Conservation (phyloP, 2,329 filamentous ascomycete species). For the Eurotiales sp. region DNA sequence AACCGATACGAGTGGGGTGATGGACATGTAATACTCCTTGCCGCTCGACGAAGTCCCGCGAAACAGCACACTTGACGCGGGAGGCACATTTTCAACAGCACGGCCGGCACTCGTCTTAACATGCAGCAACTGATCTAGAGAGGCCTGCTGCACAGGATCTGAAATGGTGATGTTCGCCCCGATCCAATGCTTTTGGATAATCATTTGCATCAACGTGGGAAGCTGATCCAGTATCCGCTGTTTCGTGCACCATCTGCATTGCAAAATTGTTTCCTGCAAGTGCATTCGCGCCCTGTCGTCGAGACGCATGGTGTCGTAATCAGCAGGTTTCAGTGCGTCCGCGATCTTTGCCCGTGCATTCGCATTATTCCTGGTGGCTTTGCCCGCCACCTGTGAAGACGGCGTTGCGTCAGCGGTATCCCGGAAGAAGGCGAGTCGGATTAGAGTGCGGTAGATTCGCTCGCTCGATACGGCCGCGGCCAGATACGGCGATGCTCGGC, state of each 20-base stretch:
- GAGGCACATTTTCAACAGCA: not conserved
- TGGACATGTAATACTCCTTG: constrained; percentile 19
- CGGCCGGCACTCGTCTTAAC: not conserved
- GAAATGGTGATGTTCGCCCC: constrained; percentile 22
- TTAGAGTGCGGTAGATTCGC: constrained; percentile 38
- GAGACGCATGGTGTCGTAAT: constrained; percentile 26
- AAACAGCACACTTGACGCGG: constrained; percentile 16
- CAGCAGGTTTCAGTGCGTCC: constrained; percentile 28
- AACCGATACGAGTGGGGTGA: constrained; percentile 20
- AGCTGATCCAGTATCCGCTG: constrained; percentile 31
- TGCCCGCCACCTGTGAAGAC: not conserved
- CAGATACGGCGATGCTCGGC: constrained; percentile 40
- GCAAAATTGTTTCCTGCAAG: constrained; percentile 34
- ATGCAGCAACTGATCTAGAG: not conserved
- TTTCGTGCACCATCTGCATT: constrained; percentile 39
- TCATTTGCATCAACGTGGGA: constrained; percentile 31
- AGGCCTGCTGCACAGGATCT: not conserved
- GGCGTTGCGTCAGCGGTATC: constrained; percentile 16
- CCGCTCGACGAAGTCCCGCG: constrained; percentile 10
- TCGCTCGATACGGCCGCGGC: constrained; percentile 38
- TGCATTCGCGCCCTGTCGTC: constrained; percentile 22
- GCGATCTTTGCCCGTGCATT: not conserved
- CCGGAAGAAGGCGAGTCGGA: constrained; percentile 40
- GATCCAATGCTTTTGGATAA: constrained; percentile 33
- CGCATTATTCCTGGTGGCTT: too few species aligned